These are phyloP conservation scores for Boletus rubescentipes DNA, from an alignment of 768 basidiomycete genomes.

Conservation along the genomic window DNA sequence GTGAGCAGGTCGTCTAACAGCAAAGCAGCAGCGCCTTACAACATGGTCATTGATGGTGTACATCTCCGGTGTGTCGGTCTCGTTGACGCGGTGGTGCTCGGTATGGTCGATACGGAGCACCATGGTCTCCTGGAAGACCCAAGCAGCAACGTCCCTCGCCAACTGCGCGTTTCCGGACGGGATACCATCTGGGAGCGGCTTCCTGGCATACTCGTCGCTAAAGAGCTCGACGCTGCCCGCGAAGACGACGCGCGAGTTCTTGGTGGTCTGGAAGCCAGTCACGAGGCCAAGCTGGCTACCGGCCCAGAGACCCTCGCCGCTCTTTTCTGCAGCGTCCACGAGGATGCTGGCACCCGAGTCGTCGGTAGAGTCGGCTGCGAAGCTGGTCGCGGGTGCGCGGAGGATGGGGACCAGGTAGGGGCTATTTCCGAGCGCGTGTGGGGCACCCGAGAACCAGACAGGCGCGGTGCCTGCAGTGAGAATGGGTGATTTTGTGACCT, in stretches of 20 bases:
- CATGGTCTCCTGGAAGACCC: slow-evolving; percentile 88
- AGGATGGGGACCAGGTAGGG: slow-evolving; percentile 84
- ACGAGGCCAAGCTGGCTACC: slow-evolving; percentile 77
- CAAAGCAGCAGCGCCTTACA: slow-evolving; percentile 39
- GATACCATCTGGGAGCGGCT: slow-evolving; percentile 56
- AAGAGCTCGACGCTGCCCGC: slow-evolving; percentile 81
- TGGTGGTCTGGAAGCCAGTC: slow-evolving; percentile 84
- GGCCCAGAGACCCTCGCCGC: slow-evolving; percentile 80
- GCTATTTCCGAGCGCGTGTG: slow-evolving; percentile 64
- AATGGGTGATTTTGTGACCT: slow-evolving; percentile 44
- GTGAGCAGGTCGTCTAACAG: neutral
- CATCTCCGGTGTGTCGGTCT: slow-evolving; percentile 56
- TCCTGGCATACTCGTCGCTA: slow-evolving; percentile 69
- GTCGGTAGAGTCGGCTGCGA: slow-evolving; percentile 64
- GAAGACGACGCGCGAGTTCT: slow-evolving; percentile 77
- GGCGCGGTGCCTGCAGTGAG: slow-evolving; percentile 51
- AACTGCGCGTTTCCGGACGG: slow-evolving; percentile 77
- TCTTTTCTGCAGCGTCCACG: slow-evolving; percentile 69
- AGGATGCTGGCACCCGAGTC: slow-evolving; percentile 60
- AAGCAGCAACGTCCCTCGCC: slow-evolving; percentile 70
- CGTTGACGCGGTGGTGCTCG: slow-evolving; percentile 70
- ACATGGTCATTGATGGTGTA: slow-evolving; percentile 89
- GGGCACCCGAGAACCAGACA: slow-evolving; percentile 75
- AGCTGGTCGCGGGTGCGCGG: slow-evolving; percentile 71
- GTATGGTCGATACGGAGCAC: slow-evolving; percentile 76